Conservation (phyloP, 164 flowering plant species). For the Vitis rupestris region DNA sequence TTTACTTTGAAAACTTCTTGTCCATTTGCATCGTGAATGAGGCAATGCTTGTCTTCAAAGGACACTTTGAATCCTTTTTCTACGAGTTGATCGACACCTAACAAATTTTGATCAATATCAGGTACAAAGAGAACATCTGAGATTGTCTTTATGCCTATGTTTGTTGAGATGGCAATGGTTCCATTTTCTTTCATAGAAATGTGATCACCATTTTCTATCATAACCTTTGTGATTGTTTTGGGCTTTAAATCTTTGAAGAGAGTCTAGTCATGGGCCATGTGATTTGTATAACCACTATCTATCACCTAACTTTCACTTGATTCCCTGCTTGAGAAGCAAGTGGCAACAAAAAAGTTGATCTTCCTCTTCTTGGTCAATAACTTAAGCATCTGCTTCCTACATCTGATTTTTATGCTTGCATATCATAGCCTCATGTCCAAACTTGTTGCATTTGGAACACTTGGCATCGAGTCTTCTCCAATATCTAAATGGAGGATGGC, state of each 20-base stretch:
- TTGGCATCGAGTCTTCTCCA: conserved; percentile 1
- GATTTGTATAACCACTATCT: conserved; percentile 9
- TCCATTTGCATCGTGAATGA: neutral
- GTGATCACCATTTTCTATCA: conserved; percentile 2
- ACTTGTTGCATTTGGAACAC: neutral
- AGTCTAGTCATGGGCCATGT: conserved; percentile 6
- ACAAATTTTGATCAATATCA: conserved; percentile 12
- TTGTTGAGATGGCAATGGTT: conserved; percentile 1
- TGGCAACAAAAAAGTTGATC: conserved; percentile 7
- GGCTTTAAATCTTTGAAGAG: neutral
- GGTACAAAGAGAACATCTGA: conserved; percentile 14
- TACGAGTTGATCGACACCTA: neutral
- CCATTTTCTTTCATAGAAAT: neutral
- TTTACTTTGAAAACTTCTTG: neutral
- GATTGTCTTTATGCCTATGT: conserved; percentile 2
- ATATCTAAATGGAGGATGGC: neutral
- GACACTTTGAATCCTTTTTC: neutral
- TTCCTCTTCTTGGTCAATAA: conserved; percentile 4
- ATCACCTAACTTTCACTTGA: conserved; percentile 1
- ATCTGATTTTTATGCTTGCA: neutral
- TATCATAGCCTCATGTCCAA: conserved; percentile 5
- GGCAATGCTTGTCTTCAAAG: conserved; percentile 5
- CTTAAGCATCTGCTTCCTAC: conserved; percentile 3
- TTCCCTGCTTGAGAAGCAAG: neutral
- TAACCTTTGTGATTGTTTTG: neutral